Conservation (phyloP, 768 basidiomycete genomes). For the Amanita rimosa region DNA sequence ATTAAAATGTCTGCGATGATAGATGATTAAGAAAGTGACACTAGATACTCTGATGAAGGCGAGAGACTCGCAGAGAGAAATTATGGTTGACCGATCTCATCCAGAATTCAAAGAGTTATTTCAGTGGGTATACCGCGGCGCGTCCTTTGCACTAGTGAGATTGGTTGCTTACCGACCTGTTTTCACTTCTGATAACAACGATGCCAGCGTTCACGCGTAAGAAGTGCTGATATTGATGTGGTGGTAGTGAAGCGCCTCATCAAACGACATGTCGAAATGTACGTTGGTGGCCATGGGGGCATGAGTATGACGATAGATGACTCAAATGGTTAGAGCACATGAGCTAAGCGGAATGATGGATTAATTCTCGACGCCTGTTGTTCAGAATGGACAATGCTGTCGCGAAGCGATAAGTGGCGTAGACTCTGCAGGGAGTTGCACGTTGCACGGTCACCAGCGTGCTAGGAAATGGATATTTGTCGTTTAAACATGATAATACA, state of each 20-base stretch:
- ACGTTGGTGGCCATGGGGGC: conserved; percentile 20
- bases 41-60: conserved; percentile 27
- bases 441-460: no score
- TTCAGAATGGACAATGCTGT: no score
- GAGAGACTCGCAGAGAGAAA: conserved; percentile 23
- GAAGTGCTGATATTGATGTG: conserved; percentile 22
- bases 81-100: conserved; percentile 29
- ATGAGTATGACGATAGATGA: not conserved
- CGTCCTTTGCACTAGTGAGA: conserved; percentile 39
- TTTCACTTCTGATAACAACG: conserved; percentile 3
- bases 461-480: no score
- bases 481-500: no score
- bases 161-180: not conserved
- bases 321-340: no score
- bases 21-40: conserved; percentile 35
- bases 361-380: no score
- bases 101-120: conserved; percentile 43
- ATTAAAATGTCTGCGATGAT: not conserved
- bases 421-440: no score
- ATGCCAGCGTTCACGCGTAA: conserved; percentile 31
- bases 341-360: not conserved
- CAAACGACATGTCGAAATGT: conserved; percentile 34
- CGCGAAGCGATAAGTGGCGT: no score
- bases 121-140: conserved; percentile 33
- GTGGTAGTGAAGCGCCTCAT: conserved; percentile 26